Evolutionary conservation across 768 basidiomycete species (phyloP).

Genomic region (Lanmaoa rubissima): DNA sequence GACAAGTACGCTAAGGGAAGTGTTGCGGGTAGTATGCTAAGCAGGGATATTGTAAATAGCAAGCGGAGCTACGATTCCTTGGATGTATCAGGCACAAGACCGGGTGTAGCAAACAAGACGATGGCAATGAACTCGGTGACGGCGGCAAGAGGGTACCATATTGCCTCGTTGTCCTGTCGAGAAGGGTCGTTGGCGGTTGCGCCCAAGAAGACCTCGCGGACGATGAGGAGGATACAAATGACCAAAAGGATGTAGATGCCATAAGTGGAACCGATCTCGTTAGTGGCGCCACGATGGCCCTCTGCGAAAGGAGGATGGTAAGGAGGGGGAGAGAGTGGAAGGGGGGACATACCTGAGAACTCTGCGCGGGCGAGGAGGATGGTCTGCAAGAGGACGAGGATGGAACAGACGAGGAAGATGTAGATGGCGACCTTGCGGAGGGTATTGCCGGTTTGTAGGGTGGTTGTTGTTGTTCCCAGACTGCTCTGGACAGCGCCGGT

Average conservation of each 20-base stretch:
- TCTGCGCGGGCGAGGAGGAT: slow-evolving; percentile 20
- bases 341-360: slow-evolving; percentile 8
- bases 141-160: slow-evolving; percentile 35
- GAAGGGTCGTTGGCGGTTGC: slow-evolving; percentile 17
- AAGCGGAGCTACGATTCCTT: neutral
- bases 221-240: slow-evolving; percentile 27
- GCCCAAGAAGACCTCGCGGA: slow-evolving; percentile 31
- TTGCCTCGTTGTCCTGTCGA: slow-evolving; percentile 26
- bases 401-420: slow-evolving; percentile 30
- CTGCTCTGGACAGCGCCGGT: slow-evolving; percentile 21
- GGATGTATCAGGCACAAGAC: slow-evolving; percentile 29
- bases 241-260: slow-evolving; percentile 23
- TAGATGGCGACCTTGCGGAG: slow-evolving; percentile 28
- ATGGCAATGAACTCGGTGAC: slow-evolving; percentile 34
- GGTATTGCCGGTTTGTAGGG: slow-evolving; percentile 18
- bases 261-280: slow-evolving; percentile 16
- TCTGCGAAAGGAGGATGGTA: slow-evolving; percentile 3
- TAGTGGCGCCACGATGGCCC: neutral
- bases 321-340: neutral
- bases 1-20: slow-evolving; percentile 5
- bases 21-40: neutral
- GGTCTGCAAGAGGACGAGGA: slow-evolving; percentile 21
- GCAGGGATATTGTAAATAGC: neutral
- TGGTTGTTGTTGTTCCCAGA: neutral
- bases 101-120: slow-evolving; percentile 26